These are phyloP conservation scores for Podospora pseudocomata DNA, from an alignment of 495 filamentous ascomycete genomes.

Conservation along the genomic window DNA sequence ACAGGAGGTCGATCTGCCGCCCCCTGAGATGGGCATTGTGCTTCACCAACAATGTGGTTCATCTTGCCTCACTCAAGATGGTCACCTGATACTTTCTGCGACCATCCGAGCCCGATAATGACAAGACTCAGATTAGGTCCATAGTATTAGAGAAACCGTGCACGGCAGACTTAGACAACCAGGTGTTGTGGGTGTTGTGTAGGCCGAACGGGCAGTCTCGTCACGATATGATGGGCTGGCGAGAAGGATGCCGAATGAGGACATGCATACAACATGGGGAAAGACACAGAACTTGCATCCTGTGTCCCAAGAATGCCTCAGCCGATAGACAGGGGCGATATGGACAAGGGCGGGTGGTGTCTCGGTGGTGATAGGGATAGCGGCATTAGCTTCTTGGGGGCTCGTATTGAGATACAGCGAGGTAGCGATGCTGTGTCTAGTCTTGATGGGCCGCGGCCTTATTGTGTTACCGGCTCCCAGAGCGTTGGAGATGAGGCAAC, in stretches of 20 bases:
- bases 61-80: not conserved
- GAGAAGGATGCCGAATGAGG: constrained; percentile 8
- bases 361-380: not conserved
- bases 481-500: constrained; percentile 2
- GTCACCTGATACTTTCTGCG: not conserved
- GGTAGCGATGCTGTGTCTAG: not conserved
- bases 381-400: constrained; percentile 17
- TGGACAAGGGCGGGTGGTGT: not conserved
- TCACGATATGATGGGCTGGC: not conserved
- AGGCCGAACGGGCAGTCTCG: not conserved
- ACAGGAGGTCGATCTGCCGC: not conserved
- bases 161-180: not conserved
- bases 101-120: constrained; percentile 5
- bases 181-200: not conserved
- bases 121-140: constrained; percentile 3
- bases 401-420: constrained; percentile 16
- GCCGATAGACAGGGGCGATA: constrained; percentile 4
- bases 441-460: constrained; percentile 7
- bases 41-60: not conserved
- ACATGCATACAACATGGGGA: constrained; percentile 3
- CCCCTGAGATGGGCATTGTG: not conserved
- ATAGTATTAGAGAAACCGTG: not conserved
- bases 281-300: not conserved
- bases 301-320: not conserved
- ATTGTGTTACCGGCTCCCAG: constrained; percentile 5